Evolutionary conservation across 371 early-diverging fungal genomes (phyloP).

Genomic region (Funneliformis caledonium): DNA sequence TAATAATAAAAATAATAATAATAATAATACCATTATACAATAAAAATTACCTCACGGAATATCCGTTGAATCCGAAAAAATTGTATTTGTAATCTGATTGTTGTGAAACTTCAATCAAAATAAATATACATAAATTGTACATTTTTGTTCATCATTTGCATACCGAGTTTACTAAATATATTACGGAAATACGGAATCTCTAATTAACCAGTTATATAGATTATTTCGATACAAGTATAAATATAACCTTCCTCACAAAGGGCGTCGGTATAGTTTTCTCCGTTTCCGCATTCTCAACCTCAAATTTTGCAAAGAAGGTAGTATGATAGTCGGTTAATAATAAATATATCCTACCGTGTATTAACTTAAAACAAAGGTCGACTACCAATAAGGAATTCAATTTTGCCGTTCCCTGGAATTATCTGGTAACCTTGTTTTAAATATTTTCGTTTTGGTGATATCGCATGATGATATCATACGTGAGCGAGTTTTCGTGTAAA

Average conservation of each 20-base stretch:
- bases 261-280: neutral
- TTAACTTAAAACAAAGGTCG: neutral
- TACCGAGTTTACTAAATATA: neutral
- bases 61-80: neutral
- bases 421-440: neutral
- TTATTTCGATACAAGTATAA: neutral
- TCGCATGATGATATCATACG: too few species aligned
- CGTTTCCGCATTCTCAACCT: neutral
- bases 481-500: too few species aligned
- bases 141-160: neutral
- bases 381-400: neutral
- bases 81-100: neutral
- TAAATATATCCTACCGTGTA: neutral
- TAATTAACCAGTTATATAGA: neutral
- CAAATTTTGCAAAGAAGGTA: too few species aligned
- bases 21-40: neutral
- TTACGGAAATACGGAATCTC: neutral
- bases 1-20: too few species aligned
- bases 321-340: neutral
- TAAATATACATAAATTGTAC: neutral
- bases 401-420: neutral
- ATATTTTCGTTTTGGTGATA: too few species aligned
- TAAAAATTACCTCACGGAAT: neutral
- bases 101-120: neutral
- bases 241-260: neutral